Base-by-base conservation (phyloP, 257 asterid species). In the Cinchona pubescens region DNA sequence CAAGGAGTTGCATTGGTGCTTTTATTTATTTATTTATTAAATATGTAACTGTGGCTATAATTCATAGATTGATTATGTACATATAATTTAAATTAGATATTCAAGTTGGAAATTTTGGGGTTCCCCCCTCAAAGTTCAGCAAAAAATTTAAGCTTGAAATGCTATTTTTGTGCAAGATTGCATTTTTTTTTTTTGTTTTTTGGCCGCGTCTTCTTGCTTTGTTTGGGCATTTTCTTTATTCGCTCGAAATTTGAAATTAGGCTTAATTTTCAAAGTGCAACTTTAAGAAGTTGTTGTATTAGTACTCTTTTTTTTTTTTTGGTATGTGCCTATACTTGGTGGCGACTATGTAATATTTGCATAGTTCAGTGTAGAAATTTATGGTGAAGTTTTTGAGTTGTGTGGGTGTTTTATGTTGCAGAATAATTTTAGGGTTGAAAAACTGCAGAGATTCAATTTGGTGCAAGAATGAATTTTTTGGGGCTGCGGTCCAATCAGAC, bases 401-500 rank as follows among this genome's bases (percentile, higher is more conserved):
- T 48, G 40, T 62, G 29, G 66, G 8, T 63, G 27, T 55, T 78
- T 71, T 19, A 45, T 65, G 27, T 46, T 59, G 76, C 76, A 77
- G 81, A 42, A 56, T 27, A 60, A 5, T 18, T 62, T 34, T 35
- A 15, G 25, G 78, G 8, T 27, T 27, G 32, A 15, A 53, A 69
- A 77, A 53, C 37, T 69, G 46, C 53, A n/a, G 49, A 11, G 35
- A 62, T 42, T 25, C 34, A 59, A 18, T 72, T 74, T 79, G 82
- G 88, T 78, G 85, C 72, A 78, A 89, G 67, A 70, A 95, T 95
- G 99, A 91, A 95, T 79, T 93, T 95, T 81, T 76, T 92, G 88
- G 87, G 86, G 92, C 88, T 87, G 95, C 89, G 98, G 90, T 87
- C 96, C 60, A 85, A 82, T 85, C 98, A 86, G 89, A 76, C 84